Base-by-base conservation (phyloP, 805 yeast genomes). In the Alloascoidea hylecoeti region DNA sequence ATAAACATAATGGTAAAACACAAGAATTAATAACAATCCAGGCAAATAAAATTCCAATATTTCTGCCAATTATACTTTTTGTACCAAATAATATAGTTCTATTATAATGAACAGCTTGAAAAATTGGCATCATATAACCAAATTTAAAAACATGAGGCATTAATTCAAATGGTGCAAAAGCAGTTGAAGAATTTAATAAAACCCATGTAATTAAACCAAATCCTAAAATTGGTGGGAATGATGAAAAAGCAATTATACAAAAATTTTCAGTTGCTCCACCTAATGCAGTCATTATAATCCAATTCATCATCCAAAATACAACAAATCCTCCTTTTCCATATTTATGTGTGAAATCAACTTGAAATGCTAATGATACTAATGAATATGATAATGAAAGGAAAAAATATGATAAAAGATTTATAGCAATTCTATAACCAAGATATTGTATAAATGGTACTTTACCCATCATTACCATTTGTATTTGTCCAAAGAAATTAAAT, bases 151-250 rank as follows among this genome's bases (percentile, higher is more conserved):
- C 64, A n/a, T 53, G 44, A 3, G 77, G 72, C 18, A 68, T 61
- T 39, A 78, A 56, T 2, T 70, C 81, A 48, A 80, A 52, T 5
- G 88, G 78, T 9, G 74, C 56, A 49, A 79, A 78, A 0, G 85
- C 70, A 16, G 86, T 76, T 1, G 86, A 60, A 38, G 79, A 73
- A 50, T 82, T 81, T 18, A 66, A 35, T 41, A 82, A 66, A 42
- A 80, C 86, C 71, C 82, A 80, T 41, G 70, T 63, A 44, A 80
- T 60, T 47, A 81, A 51, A 85, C 88, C 79, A 48, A 78, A 70
- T 0, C 88, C 86, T 36, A 78, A 45, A 38, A 67, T 46, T 18
- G 85, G 83, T 1, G 92, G 89, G 37, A 64, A 63, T 13, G 61
- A 40, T 4, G 74, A 55, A 36, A 77, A 58, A 4, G 68, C 50